Evolutionary conservation across 2,329 filamentous ascomycete species (phyloP), one percentile per base, ranked within the genome.

Genomic region (Ophiostoma novo-ulmi): DNA sequence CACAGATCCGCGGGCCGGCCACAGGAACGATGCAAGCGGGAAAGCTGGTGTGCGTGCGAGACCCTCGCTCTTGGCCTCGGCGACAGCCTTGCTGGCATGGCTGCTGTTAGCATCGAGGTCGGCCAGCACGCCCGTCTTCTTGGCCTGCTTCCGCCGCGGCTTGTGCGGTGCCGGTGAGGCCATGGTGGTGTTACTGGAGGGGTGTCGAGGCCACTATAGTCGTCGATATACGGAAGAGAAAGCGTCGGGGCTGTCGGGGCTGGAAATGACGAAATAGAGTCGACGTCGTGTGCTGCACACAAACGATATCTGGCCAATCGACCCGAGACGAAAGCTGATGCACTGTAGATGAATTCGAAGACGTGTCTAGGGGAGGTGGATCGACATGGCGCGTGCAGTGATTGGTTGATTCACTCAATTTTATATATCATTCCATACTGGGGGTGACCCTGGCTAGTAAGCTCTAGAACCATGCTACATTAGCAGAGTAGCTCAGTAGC

Each of bases 21-120:
- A 97, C 68, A 99, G 86, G 77, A 99, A 94, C n/a, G 94, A 90
- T 1, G 93, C 93, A 31, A 99, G 85, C 58, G 95, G 94, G 77
- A 97, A 98, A 4, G 92, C 88, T 41, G 94, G 94, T 61, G 82
- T 80, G 68, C 84, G 83, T 69, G 85, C 79, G 70, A 85, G 79
- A 68, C 81, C 78, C 73, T 86, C 85, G 70, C 77, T 17, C 22
- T 52, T 31, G 48, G 48, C 68, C 38, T 26, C 38, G 65, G n/a
- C 65, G n/a, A 48, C n/a, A 67, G 35, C 31, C 10, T 31, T 65
- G 70, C 68, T 66, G 52, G 39, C 39, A 10, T 39, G 48, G 67
- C 67, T 68, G 65, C 66, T 73, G 63, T 64, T 61, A 2, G 64
- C 68, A 17, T 69, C 69, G 2, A 64, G 7, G n/a, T 67, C 71